Percentiles rank a stretch among this genome's conserved stretches.
Conservation (phyloP, 1,284 basidiomycete species). For the Testicularia cyperi region DNA sequence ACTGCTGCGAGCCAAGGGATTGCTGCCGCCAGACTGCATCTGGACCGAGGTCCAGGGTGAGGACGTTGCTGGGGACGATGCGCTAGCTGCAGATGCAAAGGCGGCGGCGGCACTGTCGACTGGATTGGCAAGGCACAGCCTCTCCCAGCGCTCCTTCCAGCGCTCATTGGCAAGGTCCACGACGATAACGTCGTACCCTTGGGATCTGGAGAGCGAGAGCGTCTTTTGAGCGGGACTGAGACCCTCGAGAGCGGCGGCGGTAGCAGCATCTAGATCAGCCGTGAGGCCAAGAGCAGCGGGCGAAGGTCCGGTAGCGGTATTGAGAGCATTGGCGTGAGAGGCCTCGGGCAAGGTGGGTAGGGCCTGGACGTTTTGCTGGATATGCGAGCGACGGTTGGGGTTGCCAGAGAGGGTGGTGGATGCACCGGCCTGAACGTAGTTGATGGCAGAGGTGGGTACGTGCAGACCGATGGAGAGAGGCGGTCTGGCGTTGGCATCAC, state of each 20-base stretch:
- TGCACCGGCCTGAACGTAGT: constrained; percentile 10
- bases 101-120: constrained; percentile 5
- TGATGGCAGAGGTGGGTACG: constrained; percentile 23
- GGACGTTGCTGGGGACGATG: too few species aligned
- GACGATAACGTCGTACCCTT: constrained; percentile 68
- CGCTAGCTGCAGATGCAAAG: too few species aligned
- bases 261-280: constrained; percentile 28
- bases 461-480: constrained; percentile 28
- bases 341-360: constrained; percentile 53
- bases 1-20: constrained; percentile 41
- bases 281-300: constrained; percentile 36
- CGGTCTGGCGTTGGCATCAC: constrained; percentile 8
- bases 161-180: constrained; percentile 81
- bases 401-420: constrained; percentile 18
- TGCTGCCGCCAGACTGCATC: constrained; percentile 9
- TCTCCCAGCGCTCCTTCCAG: constrained; percentile 85
- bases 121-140: constrained; percentile 72
- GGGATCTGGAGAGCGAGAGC: constrained; percentile 37
- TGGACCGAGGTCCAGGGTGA: constrained; percentile 4
- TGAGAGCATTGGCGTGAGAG: constrained; percentile 53
- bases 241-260: constrained; percentile 36
- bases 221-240: constrained; percentile 40
- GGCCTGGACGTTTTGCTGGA: constrained; percentile 24
- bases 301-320: constrained; percentile 41
- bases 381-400: constrained; percentile 33